Base-by-base conservation (phyloP, 2,329 filamentous ascomycete species). In the Fusarium secorum region DNA sequence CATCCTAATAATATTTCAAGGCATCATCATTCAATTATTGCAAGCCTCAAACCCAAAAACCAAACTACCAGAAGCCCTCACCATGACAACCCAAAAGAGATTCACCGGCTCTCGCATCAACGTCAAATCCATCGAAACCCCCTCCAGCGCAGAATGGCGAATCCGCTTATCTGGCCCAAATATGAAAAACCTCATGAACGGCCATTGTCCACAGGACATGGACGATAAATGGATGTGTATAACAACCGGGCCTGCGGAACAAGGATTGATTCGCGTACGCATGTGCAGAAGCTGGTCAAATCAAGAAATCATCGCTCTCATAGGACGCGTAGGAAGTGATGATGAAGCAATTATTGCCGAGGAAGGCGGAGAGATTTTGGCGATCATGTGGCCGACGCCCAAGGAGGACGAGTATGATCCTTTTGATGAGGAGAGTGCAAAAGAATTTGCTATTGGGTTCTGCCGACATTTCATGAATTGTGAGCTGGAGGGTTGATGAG, bases 211-310 rank as follows among this genome's bases (percentile, higher is more conserved):
- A 24, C 22, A 13, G 7, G 38, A 61, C 3, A 71, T 71, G 68
- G 68, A 71, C 5, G 64, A 71, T 14, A 72, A 41, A 32, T 72
- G 68, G 68, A 41, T 38, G 51, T 54, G 51, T 14, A 35, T 38
- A 9, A 56, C 68, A 2, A 33, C 60, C 0, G 68, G 68, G 6
- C 68, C 68, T 3, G 64, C 48, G 1, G 30, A 45, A 1, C 46
- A 62, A 18, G 68, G 68, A 22, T 49, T 66, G 13, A 57, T 71
- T 5, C 39, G 39, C 0, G 49, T 72, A 4, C 65, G 54, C 7
- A 36, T 72, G 11, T 72, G 60, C 14, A 60, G 68, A 33, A 71
- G 68, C 9, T 71, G 68, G 68, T n/a, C 42, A 3, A 32, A n/a
- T 4, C 35, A 26, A 3, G 68, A 71, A 32, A 52, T 55, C 0